Base-by-base conservation (phyloP, 345 rosid genomes). In the Noccaea caerulescens region DNA sequence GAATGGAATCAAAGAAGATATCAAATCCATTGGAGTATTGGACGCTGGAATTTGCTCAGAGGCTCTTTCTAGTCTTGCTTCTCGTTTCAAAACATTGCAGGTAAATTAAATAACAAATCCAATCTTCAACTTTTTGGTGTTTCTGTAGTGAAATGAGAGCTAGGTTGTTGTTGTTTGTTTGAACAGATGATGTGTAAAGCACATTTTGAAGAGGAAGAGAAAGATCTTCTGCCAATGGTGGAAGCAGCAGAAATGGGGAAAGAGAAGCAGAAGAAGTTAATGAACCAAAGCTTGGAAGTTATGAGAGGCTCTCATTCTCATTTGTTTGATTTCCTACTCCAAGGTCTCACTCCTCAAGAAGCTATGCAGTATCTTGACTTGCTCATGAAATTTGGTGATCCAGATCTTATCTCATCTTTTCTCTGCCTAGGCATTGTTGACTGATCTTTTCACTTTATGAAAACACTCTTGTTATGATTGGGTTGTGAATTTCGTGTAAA, bases 1-100 rank as follows among this genome's bases (percentile, higher is more conserved):
- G 88, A 87, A 87, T 75, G 92, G 92, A 36, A 87, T 87, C 72
- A 87, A 80, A 78, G 90, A 89, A 76, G 84, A 79, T 67, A 86
- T 88, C 49, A 88, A 88, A 73, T 81, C 91, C 6, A 77, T 85
- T 72, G 84, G 72, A 27, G 95, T 87, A 6, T 53, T 88, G 54
- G 83, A 86, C 4, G 69, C 80, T 32, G 88, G 82, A 2, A 72
- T 72, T 12, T 85, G 76, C 70, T 78, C 79, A 12, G 92, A 86
- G 57, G 87, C 81, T 52, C 80, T 88, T 11, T 66, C 11, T 50
- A 79, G 58, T 75, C 86, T 88, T 46, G 76, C 83, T 7, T 64
- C 76, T 44, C 86, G 95, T 16, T 83, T 86, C 54, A 88, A 80
- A 38, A 78, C 87, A 20, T 73, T 86, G 34, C 77, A 74, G 88